phyloP scores from a whole-genome alignment of 1,284 basidiomycete genomes.

The Mycena citricolor region DNA sequence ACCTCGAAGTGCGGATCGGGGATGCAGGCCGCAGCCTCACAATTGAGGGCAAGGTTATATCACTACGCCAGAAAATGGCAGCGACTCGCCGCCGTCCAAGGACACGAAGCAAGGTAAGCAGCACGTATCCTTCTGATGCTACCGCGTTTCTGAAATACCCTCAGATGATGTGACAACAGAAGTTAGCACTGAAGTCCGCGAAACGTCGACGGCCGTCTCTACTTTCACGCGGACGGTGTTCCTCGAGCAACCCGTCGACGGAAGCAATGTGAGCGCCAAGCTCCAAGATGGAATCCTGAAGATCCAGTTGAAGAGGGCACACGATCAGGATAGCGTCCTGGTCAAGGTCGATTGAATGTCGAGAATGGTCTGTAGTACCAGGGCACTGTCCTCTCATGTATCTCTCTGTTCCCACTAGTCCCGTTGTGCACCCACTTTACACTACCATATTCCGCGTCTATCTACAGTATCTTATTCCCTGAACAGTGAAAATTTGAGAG shows the following conservation, averaged over 20 bases:
- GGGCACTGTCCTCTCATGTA: no score
- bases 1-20: slow-evolving; percentile 67
- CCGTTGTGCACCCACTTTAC: slow-evolving; percentile 11
- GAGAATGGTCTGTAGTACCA: not conserved
- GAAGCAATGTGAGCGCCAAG: slow-evolving; percentile 58
- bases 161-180: slow-evolving; percentile 23
- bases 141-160: slow-evolving; percentile 7
- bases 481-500: no score
- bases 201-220: slow-evolving; percentile 47
- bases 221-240: slow-evolving; percentile 68
- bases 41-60: slow-evolving; percentile 61
- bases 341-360: slow-evolving; percentile 35
- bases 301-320: slow-evolving; percentile 57
- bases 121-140: not conserved
- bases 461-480: no score
- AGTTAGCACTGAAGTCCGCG: slow-evolving; percentile 31
- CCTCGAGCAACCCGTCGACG: slow-evolving; percentile 64
- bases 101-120: slow-evolving; percentile 27
- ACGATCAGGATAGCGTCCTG: slow-evolving; percentile 51
- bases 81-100: slow-evolving; percentile 27
- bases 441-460: no score
- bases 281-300: slow-evolving; percentile 70
- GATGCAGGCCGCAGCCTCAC: slow-evolving; percentile 69
- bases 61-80: slow-evolving; percentile 26
- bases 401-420: no score